These are phyloP conservation scores for Gleditsia sinensis DNA, from an alignment of 306 rosid species.

Conservation along the genomic window DNA sequence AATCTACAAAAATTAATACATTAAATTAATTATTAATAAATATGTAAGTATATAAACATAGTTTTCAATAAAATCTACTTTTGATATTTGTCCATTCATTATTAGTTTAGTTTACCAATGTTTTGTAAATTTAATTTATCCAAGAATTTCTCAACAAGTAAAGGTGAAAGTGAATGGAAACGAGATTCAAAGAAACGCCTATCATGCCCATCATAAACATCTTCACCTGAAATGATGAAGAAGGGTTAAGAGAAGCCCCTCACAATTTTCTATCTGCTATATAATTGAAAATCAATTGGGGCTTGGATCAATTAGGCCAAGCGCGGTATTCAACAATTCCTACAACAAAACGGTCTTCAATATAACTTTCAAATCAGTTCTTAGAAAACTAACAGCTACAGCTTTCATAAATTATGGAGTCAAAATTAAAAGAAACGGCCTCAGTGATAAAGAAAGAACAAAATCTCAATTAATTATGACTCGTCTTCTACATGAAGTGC, in stretches of 20 bases:
- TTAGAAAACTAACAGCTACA: conserved; percentile 34
- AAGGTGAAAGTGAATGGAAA: no score
- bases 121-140: no score
- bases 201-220: neutral
- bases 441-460: conserved; percentile 43
- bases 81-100: no score
- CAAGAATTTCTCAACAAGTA: no score
- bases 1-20: no score
- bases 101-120: no score
- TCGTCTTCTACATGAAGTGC: conserved; percentile 48
- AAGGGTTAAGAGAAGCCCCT: conserved; percentile 5
- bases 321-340: conserved; percentile 26
- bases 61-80: no score
- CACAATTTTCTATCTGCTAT: conserved; percentile 25
- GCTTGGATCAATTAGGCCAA: neutral
- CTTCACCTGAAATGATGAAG: conserved; percentile 19
- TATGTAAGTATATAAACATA: no score
- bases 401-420: conserved; percentile 37
- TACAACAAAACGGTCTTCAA: conserved; percentile 24
- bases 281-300: conserved; percentile 25
- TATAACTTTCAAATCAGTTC: conserved; percentile 30
- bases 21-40: no score
- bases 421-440: conserved; percentile 42
- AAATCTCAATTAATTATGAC: conserved; percentile 44
- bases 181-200: neutral